Evolutionary conservation across 169 alveolate species (phyloP).

Genomic region (Cryptosporidium tyzzeri): DNA sequence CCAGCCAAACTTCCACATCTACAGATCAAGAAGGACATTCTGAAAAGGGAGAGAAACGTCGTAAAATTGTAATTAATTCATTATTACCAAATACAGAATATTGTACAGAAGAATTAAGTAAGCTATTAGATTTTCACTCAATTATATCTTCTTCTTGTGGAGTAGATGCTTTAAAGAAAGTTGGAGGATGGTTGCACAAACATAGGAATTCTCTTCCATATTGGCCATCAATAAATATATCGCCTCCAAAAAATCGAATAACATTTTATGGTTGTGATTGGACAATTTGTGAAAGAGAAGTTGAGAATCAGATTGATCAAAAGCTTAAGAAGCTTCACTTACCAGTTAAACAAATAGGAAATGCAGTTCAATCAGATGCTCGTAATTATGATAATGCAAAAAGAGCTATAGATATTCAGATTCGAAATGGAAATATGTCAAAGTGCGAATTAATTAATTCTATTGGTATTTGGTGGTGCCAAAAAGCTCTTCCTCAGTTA

Average conservation of each 20-base stretch:
- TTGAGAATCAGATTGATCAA: conserved; percentile 33
- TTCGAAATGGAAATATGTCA: conserved; percentile 12
- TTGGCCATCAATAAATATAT: conserved; percentile 46
- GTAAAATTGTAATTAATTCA: not conserved
- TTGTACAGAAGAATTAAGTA: conserved; percentile 57
- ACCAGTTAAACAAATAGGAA: conserved; percentile 43
- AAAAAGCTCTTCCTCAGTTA: conserved; percentile 69
- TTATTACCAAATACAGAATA: conserved; percentile 16
- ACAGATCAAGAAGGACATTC: not conserved
- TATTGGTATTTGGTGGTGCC: conserved; percentile 73
- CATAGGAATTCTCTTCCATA: conserved; percentile 49
- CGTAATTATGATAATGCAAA: conserved; percentile 4
- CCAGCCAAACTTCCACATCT: not conserved
- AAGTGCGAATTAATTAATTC: conserved; percentile 32
- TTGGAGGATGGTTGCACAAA: conserved; percentile 72
- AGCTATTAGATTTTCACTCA: conserved; percentile 52
- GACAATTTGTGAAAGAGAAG: conserved; percentile 69
- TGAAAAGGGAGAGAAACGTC: not conserved
- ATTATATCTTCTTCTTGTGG: conserved; percentile 63
- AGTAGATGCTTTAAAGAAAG: conserved; percentile 42
- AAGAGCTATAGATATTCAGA: conserved; percentile 14
- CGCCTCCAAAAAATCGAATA: conserved; percentile 54
- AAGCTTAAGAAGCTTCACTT: conserved; percentile 33
- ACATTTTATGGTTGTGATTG: conserved; percentile 72
- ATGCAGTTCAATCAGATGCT: not conserved